Evolutionary conservation across 139 green algal genomes (phyloP).

Genomic region (Coelastrella sp.): DNA sequence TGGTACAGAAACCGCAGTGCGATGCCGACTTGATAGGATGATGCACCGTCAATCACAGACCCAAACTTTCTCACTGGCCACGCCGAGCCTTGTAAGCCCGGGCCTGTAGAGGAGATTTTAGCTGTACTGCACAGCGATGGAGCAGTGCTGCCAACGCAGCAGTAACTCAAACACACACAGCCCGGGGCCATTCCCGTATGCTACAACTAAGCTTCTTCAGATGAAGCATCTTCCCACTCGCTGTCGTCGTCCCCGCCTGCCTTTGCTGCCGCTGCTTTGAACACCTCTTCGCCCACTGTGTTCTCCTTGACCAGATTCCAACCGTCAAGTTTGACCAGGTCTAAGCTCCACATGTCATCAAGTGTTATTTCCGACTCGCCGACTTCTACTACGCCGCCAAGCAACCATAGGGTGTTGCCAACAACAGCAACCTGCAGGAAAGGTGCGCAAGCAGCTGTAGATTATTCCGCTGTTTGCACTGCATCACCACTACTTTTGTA

Average conservation of each 20-base stretch:
- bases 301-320: constrained; percentile 83
- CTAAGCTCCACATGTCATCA: constrained; percentile 94
- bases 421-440: constrained; percentile 68
- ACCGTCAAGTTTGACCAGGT: constrained; percentile 90
- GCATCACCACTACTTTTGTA: no score
- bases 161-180: no score
- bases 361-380: constrained; percentile 78
- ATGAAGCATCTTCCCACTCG: constrained; percentile 38
- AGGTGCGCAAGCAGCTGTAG: no score
- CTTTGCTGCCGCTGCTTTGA: constrained; percentile 60
- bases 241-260: constrained; percentile 62
- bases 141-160: no score
- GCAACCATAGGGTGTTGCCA: constrained; percentile 90
- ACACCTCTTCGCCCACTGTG: constrained; percentile 80
- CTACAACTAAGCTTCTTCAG: not conserved
- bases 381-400: constrained; percentile 87
- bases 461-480: no score
- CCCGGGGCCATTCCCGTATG: not conserved
- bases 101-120: no score
- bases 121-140: no score
- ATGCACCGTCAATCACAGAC: no score
- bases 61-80: no score
- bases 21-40: no score
- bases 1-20: no score
- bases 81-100: no score